Conservation (phyloP, 176 grass and related monocot species). For the Typha latifolia region DNA sequence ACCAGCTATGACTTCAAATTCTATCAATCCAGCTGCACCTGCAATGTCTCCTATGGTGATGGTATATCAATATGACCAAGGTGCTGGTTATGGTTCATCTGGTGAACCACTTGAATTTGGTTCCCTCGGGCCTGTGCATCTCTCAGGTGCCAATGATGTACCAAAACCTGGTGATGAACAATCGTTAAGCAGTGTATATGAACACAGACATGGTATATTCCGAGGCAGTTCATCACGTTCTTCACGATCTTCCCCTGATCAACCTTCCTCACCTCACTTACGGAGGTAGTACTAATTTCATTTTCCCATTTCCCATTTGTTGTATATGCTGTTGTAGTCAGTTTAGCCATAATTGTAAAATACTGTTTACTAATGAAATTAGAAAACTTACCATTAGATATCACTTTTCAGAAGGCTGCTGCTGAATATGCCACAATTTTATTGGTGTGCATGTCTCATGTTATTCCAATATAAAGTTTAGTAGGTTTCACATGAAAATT, state of each 20-base stretch:
- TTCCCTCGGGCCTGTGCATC: constrained; percentile 49
- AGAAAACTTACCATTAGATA: too few species aligned
- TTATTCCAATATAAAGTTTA: too few species aligned
- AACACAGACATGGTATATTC: constrained; percentile 34
- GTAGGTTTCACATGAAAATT: too few species aligned
- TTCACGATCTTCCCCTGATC: constrained; percentile 39
- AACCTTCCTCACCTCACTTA: constrained; percentile 58
- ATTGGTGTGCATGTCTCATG: too few species aligned
- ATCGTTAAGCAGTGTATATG: constrained; percentile 38
- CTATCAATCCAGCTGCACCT: constrained; percentile 10
- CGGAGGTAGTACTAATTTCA: constrained; percentile 30
- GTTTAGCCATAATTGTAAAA: background rate
- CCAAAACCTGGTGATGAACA: constrained; percentile 18
- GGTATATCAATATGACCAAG: constrained; percentile 44
- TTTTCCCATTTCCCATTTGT: constrained; percentile 9
- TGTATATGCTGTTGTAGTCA: background rate
- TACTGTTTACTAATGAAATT: too few species aligned
- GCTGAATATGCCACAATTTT: too few species aligned
- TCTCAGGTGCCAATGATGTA: constrained; percentile 30
- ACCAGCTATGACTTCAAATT: constrained; percentile 32
- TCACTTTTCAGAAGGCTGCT: too few species aligned
- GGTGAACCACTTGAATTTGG: constrained; percentile 60
- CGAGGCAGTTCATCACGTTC: constrained; percentile 51
- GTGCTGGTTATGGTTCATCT: constrained; percentile 28
- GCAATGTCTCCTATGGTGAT: constrained; percentile 37